These are phyloP conservation scores for Meredithiella fracta DNA, from an alignment of 2,329 filamentous ascomycete species.

Conservation along the genomic window DNA sequence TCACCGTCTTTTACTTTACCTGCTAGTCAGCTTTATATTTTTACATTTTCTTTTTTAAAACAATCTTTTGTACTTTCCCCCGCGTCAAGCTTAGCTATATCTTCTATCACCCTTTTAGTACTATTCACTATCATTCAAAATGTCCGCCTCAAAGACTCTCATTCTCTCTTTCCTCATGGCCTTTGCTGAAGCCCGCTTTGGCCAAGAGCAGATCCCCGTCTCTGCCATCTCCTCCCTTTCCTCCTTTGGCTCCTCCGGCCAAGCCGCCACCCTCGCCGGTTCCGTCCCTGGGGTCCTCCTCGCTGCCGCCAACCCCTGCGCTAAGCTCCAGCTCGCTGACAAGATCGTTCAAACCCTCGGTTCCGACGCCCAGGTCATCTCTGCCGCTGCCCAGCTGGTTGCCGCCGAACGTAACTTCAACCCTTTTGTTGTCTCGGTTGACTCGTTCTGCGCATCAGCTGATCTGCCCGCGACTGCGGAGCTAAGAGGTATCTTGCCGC, in stretches of 20 bases:
- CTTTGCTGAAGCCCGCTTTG: slow-evolving; percentile 39
- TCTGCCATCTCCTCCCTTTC: slow-evolving; percentile 35
- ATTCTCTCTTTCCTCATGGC: slow-evolving; percentile 28
- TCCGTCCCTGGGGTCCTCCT: slow-evolving; percentile 44
- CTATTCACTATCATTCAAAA: slow-evolving; percentile 18
- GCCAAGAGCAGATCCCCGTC: slow-evolving; percentile 45
- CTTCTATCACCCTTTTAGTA: slow-evolving; percentile 3
- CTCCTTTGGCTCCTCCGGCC: slow-evolving; percentile 39
- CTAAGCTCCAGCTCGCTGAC: slow-evolving; percentile 48
- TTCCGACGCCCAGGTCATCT: slow-evolving; percentile 39
- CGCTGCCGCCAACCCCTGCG: slow-evolving; percentile 48
- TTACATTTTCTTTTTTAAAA: slow-evolving; percentile 22
- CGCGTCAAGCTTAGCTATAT: slow-evolving; percentile 18
- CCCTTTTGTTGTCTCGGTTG: slow-evolving; percentile 42
- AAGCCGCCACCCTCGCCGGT: slow-evolving; percentile 47
- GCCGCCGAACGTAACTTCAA: slow-evolving; percentile 54
- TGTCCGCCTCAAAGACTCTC: slow-evolving; percentile 27
- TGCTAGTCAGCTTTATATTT: slow-evolving; percentile 17
- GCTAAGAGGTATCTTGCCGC: slow-evolving; percentile 49
- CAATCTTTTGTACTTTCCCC: slow-evolving; percentile 19
- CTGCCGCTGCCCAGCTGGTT: slow-evolving; percentile 45
- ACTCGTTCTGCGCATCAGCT: slow-evolving; percentile 47
- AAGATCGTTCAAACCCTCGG: slow-evolving; percentile 46
- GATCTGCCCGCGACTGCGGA: slow-evolving; percentile 41
- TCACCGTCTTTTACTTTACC: slow-evolving; percentile 11